Evolutionary conservation across 306 rosid genomes (phyloP), one percentile per base, ranked within the genome.

Genomic region (Pyrus betulifolia): DNA sequence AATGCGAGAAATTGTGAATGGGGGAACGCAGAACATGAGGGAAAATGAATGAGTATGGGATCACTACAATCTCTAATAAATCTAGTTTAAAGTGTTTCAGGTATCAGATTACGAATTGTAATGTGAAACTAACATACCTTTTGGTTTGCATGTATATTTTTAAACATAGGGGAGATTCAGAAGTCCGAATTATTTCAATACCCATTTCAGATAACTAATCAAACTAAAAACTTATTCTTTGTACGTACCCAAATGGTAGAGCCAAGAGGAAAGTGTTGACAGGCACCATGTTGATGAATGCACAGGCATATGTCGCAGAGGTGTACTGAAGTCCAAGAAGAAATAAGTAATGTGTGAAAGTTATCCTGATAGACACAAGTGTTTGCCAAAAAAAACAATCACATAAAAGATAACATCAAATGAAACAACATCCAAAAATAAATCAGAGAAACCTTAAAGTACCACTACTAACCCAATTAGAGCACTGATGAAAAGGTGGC

Each of bases 231-330:
- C 49, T 51, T n/a, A 4, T 18, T 57, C 45, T 45, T 23, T 38
- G 58, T 51, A 38, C 76, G 85, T 79, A 94, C 98, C 97, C 89
- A 76, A 94, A 90, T 76, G 91, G 89, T 38, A 92, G 87, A 28
- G 96, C 92, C 63, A 90, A 45, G 30, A 94, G 67, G 87, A 94
- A 94, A 4, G 98, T 94, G 83, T 82, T 76, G 38, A 88, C 95
- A 4, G 95, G 97, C 74, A 90, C 98, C 83, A 78, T 82, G 85
- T 92, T 94, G 89, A 92, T 74, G 86, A 94, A 94, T 62, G 98
- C 97, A 82, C 97, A 94, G 1, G 97, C 73, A 86, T 85, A 86
- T 21, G 96, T 89, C 11, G 95, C 87, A 49, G 97, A 87, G 19
- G 98, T 94, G 80, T 84, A 84, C 69, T 86, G 78, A 57, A 94